A percentile compares a stretch with the other conserved stretches of the same genome.
Evolutionary conservation across 208 protist genomes (phyloP).

Genomic region (Naegleria fowleri): DNA sequence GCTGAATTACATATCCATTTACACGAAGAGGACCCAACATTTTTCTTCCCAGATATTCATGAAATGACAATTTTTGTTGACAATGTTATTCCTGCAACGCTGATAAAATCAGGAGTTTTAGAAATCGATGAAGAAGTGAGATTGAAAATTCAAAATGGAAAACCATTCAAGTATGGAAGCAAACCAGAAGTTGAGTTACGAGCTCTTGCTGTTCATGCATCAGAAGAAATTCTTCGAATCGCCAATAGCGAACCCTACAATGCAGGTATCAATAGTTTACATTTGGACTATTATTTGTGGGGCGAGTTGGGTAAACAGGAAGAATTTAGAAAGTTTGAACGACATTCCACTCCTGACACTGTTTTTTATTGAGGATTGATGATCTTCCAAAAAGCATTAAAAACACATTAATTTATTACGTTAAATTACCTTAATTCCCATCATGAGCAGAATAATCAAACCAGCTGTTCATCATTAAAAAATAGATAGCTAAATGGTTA

Average conservation of each 20-base stretch:
- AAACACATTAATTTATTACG: no score
- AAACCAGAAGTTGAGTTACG: neutral
- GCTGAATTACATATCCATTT: neutral
- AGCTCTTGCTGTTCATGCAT: neutral
- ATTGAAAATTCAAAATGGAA: neutral
- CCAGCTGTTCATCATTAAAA: no score
- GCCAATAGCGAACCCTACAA: neutral
- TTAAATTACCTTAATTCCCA: no score
- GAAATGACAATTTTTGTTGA: constrained; percentile 3
- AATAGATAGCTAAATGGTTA: no score
- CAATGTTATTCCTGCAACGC: neutral
- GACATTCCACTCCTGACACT: neutral
- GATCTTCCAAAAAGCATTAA: no score
- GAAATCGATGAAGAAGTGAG: neutral
- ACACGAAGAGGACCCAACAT: neutral
- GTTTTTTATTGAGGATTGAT: neutral
- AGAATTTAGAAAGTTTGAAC: neutral
- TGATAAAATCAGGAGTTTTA: neutral
- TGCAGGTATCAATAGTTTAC: neutral
- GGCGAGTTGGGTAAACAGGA: neutral
- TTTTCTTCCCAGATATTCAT: neutral
- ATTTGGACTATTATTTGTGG: neutral
- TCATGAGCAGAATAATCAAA: no score
- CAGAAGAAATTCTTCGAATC: neutral
- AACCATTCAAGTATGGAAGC: neutral